Conservation (phyloP, 106 monocot genomes). For the Allium fistulosum region DNA sequence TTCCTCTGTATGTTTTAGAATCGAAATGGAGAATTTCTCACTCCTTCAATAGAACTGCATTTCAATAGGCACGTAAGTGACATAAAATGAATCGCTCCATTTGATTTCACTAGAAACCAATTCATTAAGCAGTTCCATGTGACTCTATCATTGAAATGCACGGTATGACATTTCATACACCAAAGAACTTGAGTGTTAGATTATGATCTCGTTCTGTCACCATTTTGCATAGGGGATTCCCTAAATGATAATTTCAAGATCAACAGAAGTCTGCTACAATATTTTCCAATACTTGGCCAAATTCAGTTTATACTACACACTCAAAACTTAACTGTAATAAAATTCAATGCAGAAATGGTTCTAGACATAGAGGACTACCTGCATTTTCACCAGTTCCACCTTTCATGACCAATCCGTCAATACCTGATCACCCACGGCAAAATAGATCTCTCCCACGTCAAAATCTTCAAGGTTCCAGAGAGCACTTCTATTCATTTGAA, state of each 20-base stretch:
- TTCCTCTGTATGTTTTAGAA: too few species aligned
- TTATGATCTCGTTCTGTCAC: background rate
- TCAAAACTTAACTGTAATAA: background rate
- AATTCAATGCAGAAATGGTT: constrained; percentile 20
- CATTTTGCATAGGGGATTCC: background rate
- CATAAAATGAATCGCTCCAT: too few species aligned
- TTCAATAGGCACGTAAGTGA: too few species aligned
- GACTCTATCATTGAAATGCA: too few species aligned
- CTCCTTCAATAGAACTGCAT: too few species aligned
- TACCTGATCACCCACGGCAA: constrained; percentile 12
- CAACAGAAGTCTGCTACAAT: background rate
- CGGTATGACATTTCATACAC: too few species aligned
- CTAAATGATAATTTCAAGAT: background rate
- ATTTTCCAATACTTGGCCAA: background rate
- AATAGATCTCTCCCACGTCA: constrained; percentile 10
- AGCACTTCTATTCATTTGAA: constrained; percentile 40
- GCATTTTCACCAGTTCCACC: constrained; percentile 31
- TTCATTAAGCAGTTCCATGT: too few species aligned
- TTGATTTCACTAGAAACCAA: too few species aligned
- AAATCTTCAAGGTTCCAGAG: constrained; percentile 22
- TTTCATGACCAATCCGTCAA: constrained; percentile 17
- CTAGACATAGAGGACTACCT: constrained; percentile 27
- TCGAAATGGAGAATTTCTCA: too few species aligned
- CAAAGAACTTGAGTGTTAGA: background rate
- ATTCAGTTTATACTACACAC: background rate